Evolutionary conservation across 1,284 basidiomycete genomes (phyloP).

Genomic region (Cutaneotrichosporon sp.): DNA sequence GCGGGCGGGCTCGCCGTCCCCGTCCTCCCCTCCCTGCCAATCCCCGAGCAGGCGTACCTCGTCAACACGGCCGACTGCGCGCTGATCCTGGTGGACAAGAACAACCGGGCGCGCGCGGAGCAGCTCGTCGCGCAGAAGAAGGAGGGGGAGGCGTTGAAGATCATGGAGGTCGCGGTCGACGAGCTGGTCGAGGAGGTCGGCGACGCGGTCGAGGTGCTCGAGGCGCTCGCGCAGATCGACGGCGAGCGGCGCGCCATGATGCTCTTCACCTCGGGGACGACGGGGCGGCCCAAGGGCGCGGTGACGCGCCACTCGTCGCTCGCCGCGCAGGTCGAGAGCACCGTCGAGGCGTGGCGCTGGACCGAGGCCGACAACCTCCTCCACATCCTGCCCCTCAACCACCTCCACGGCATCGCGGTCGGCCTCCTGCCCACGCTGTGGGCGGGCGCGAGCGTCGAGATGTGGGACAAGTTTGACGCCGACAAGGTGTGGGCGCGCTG

Average conservation of each 20-base stretch:
- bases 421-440: slow-evolving; percentile 46
- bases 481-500: slow-evolving; percentile 37
- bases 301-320: slow-evolving; percentile 47
- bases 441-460: slow-evolving; percentile 47
- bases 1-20: slow-evolving; percentile 44
- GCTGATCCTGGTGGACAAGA: slow-evolving; percentile 35
- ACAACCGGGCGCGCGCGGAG: slow-evolving; percentile 32
- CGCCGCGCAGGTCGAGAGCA: slow-evolving; percentile 37
- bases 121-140: slow-evolving; percentile 30
- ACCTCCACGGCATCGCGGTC: slow-evolving; percentile 49
- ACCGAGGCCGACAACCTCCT: slow-evolving; percentile 33
- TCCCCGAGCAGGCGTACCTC: slow-evolving; percentile 46
- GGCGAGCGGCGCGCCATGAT: slow-evolving; percentile 43
- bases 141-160: slow-evolving; percentile 11
- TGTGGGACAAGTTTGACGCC: slow-evolving; percentile 46
- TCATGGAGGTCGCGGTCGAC: slow-evolving; percentile 14
- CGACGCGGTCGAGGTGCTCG: not conserved
- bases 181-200: not conserved
- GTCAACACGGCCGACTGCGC: slow-evolving; percentile 35
- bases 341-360: slow-evolving; percentile 45
- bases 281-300: slow-evolving; percentile 48
- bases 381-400: slow-evolving; percentile 46
- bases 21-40: slow-evolving; percentile 40
- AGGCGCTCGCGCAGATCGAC: slow-evolving; percentile 22
- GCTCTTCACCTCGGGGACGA: slow-evolving; percentile 50